These are phyloP conservation scores for Sclerotinia nivalis DNA, from an alignment of 2,329 filamentous ascomycete species.

Conservation along the genomic window DNA sequence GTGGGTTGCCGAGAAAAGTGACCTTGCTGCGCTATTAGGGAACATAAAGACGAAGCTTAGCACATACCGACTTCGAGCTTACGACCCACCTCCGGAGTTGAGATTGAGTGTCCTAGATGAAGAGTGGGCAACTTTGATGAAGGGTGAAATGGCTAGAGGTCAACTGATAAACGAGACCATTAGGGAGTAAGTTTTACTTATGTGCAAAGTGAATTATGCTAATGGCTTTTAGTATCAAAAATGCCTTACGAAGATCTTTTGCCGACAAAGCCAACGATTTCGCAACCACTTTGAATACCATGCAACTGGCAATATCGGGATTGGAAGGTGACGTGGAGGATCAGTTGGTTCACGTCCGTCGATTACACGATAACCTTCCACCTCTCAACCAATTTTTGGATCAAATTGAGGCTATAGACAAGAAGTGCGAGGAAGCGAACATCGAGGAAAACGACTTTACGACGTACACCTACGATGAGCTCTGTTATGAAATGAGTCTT, in stretches of 20 bases:
- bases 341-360: constrained; percentile 83
- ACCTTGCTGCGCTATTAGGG: constrained; percentile 85
- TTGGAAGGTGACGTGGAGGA: constrained; percentile 96
- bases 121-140: constrained; percentile 78
- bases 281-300: constrained; percentile 88
- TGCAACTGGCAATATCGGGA: constrained; percentile 93
- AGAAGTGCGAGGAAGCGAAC: constrained; percentile 91
- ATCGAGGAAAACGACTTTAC: constrained; percentile 99
- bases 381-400: constrained; percentile 90
- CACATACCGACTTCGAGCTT: constrained; percentile 87
- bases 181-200: constrained; percentile 65
- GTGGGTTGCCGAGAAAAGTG: constrained; percentile 98
- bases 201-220: background rate
- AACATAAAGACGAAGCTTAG: constrained; percentile 99
- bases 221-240: constrained; percentile 71
- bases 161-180: constrained; percentile 98
- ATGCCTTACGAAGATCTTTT: constrained; percentile 85
- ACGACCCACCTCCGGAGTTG: constrained; percentile 83
- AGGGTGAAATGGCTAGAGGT: constrained; percentile 82
- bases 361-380: constrained; percentile 79
- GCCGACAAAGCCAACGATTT: constrained; percentile 99
- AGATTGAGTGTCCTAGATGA: constrained; percentile 78
- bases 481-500: constrained; percentile 88
- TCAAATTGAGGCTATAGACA: constrained; percentile 81
- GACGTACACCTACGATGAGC: constrained; percentile 97